Percentiles rank a stretch among this genome's conserved stretches.
Evolutionary conservation across 345 rosid species (phyloP).

Genomic region (Trapa incisa): DNA sequence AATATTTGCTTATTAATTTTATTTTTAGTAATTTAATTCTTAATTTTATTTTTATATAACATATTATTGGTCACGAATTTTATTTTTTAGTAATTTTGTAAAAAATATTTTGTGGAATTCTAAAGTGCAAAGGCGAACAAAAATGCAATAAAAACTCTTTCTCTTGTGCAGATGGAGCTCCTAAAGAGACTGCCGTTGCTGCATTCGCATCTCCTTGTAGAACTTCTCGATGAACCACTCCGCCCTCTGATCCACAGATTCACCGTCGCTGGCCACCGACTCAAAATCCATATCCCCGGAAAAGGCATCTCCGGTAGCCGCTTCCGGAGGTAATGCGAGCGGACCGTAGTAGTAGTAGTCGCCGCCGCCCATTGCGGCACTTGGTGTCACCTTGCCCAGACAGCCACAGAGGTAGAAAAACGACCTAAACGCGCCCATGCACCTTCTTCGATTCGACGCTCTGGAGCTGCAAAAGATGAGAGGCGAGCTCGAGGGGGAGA

Average conservation of each 20-base stretch:
- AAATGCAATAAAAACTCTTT: no score
- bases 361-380: conserved; percentile 8
- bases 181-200: conserved; percentile 23
- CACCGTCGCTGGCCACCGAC: conserved; percentile 16
- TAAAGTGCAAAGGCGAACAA: no score
- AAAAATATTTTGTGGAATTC: no score
- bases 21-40: no score
- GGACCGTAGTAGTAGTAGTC: neutral
- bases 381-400: conserved; percentile 19
- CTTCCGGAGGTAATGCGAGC: conserved; percentile 16
- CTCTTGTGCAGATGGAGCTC: no score
- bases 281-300: conserved; percentile 11
- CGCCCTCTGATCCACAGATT: conserved; percentile 62
- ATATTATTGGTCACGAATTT: no score
- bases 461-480: conserved; percentile 11
- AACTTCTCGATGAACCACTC: conserved; percentile 59
- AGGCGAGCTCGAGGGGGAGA: conserved; percentile 35
- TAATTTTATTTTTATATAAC: no score
- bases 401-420: conserved; percentile 29
- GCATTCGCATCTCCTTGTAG: conserved; percentile 55
- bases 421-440: conserved; percentile 7
- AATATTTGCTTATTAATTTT: no score
- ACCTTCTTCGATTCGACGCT: conserved; percentile 6
- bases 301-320: conserved; percentile 3
- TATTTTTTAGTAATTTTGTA: no score